Percentiles rank a stretch among this genome's conserved stretches.
These are phyloP conservation scores for Podaxis sp. DNA, from an alignment of 768 basidiomycete genomes.

Conservation along the genomic window DNA sequence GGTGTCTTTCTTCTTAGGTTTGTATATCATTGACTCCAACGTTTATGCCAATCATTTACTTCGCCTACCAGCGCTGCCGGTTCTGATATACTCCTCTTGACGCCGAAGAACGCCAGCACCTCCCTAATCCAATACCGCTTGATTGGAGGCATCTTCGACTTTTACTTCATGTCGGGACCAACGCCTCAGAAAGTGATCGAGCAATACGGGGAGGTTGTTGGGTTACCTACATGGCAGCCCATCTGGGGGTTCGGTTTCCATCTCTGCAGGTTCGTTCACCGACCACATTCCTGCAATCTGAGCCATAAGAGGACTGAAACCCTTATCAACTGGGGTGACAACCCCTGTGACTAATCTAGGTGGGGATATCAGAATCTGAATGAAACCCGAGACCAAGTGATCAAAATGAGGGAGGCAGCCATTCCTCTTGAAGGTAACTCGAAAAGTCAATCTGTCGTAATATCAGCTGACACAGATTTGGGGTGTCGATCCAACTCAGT, in stretches of 20 bases:
- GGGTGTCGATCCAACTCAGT: slow-evolving; percentile 31
- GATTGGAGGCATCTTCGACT: slow-evolving; percentile 73
- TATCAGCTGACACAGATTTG: slow-evolving; percentile 5
- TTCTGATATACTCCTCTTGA: slow-evolving; percentile 67
- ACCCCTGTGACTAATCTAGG: slow-evolving; percentile 22
- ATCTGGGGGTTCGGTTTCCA: slow-evolving; percentile 81
- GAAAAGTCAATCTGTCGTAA: slow-evolving; percentile 10
- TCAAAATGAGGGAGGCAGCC: slow-evolving; percentile 56
- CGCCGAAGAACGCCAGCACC: slow-evolving; percentile 48
- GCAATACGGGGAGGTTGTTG: slow-evolving; percentile 68
- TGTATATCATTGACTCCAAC: neutral
- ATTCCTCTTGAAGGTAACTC: slow-evolving; percentile 72
- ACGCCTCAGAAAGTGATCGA: slow-evolving; percentile 60
- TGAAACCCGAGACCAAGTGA: slow-evolving; percentile 54
- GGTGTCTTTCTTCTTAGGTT: slow-evolving; percentile 76
- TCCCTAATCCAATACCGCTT: slow-evolving; percentile 72
- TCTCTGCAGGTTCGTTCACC: slow-evolving; percentile 50
- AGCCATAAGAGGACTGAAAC: neutral
- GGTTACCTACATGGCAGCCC: slow-evolving; percentile 70
- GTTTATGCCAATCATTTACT: slow-evolving; percentile 4
- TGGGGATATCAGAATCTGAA: slow-evolving; percentile 47
- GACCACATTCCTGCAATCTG: neutral
- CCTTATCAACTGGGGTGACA: slow-evolving; percentile 6
- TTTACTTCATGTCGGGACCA: slow-evolving; percentile 73
- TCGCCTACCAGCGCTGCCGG: slow-evolving; percentile 51